Percentiles rank a stretch among this genome's conserved stretches.
These are phyloP conservation scores for Monilinia vaccinii-corymbosi DNA, from an alignment of 2,329 filamentous ascomycete species.

Conservation along the genomic window DNA sequence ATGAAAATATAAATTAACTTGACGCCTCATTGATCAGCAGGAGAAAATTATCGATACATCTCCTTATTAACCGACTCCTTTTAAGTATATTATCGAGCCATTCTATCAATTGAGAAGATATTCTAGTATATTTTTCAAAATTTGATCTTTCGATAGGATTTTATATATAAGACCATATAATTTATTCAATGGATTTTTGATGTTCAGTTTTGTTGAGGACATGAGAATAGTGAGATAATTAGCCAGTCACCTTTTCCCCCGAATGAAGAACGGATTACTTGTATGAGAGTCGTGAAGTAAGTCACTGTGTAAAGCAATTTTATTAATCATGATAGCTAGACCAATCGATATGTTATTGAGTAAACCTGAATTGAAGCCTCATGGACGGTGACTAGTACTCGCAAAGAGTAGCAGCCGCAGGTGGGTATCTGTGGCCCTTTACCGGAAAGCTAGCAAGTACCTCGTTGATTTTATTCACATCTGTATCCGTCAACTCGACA, in stretches of 20 bases:
- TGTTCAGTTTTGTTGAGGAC: neutral
- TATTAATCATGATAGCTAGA: neutral
- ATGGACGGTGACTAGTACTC: neutral
- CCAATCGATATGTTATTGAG: neutral
- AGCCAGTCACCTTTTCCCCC: neutral
- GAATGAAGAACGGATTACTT: neutral
- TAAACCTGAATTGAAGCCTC: neutral
- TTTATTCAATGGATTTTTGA: too few species aligned
- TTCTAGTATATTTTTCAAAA: too few species aligned
- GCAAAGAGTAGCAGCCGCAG: neutral
- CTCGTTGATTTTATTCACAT: conserved; percentile 24
- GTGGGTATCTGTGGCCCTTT: neutral
- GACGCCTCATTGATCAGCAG: too few species aligned
- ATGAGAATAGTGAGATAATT: neutral
- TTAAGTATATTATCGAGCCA: too few species aligned
- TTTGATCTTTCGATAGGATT: too few species aligned
- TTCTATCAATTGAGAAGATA: too few species aligned
- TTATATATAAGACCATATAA: too few species aligned
- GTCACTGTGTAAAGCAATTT: neutral
- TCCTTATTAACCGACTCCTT: too few species aligned
- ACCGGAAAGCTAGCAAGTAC: conserved; percentile 11
- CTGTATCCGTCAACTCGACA: conserved; percentile 21
- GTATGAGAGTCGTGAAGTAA: neutral
- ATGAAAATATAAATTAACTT: too few species aligned
- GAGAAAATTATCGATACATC: too few species aligned